These are phyloP conservation scores for Thalassiosira hispida DNA, from an alignment of 352 stramenopile species.

Conservation along the genomic window DNA sequence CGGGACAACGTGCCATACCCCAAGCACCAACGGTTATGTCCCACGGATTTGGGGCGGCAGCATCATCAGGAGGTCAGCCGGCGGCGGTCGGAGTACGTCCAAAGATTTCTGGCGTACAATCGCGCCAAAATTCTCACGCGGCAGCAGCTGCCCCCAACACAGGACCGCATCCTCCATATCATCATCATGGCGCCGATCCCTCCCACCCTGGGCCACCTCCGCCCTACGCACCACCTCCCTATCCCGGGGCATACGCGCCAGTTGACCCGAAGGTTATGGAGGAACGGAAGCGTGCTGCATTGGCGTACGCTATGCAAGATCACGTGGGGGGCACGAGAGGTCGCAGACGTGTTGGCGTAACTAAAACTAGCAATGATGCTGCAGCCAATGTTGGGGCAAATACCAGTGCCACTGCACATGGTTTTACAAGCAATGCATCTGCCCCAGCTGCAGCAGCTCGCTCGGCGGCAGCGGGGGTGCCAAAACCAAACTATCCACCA, in stretches of 20 bases:
- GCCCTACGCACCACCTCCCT: background rate
- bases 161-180: too few species aligned
- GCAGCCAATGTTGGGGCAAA: too few species aligned
- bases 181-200: too few species aligned
- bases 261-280: constrained; percentile 24
- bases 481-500: background rate
- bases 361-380: background rate
- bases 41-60: background rate
- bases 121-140: background rate
- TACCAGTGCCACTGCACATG: too few species aligned
- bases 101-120: background rate
- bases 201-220: background rate
- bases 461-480: too few species aligned
- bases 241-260: background rate
- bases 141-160: too few species aligned
- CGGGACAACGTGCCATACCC: background rate
- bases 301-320: constrained; percentile 30
- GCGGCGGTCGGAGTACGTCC: background rate
- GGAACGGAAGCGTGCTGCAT: constrained; percentile 1
- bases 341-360: background rate
- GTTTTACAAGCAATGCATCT: too few species aligned
- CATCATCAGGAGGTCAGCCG: too few species aligned
- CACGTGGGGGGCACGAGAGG: background rate
- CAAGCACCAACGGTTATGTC: background rate
- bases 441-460: too few species aligned